Base-by-base conservation (phyloP, 2,329 filamentous ascomycete species). In the Alternaria gansuensis region DNA sequence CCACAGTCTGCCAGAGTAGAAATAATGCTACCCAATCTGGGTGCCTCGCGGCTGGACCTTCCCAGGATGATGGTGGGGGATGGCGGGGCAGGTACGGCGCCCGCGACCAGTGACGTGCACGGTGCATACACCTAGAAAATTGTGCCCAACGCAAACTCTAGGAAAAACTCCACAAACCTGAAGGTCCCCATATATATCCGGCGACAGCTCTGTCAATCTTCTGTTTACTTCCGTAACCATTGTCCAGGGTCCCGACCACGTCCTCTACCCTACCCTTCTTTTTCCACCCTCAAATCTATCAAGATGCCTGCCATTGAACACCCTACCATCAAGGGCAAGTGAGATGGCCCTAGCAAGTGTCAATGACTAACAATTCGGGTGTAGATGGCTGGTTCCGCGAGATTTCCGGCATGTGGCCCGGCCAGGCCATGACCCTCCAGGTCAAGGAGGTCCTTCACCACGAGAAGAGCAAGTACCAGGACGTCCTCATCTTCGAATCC, bases 371-470 rank as follows among this genome's bases (percentile, higher is more conserved):
- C 57, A 40, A 28, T 24, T n/a, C 4, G 54, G 29, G 51, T 57
- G 58, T 71, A 97, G 95, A 98, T 97, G 95, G 94, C 84, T 99
- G 95, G 95, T 99, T 99, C 90, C 91, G 93, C 81, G 95, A 99
- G 84, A 93, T 97, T 83, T 96, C 91, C 72, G 85, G 95, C 78
- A 98, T 99, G 94, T 99, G 95, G 95, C 94, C 95, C 64, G 92
- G 95, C 79, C 95, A 98, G 85, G 95, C 95, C 79, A 98, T 98
- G 94, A 97, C 91, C 71, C 90, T 78, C 63, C 75, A 78, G 68
- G 95, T 99, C 82, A 94, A 99, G 81, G 92, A 97, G 85, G 89
- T 99, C 76, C 86, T 99, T 65, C 93, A 97, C 87, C 94, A 98
- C 85, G 95, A 99, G 85, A 98, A 97, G 88, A 95, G 91, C 85